Evolutionary conservation across 75 land plant genomes (phyloP).

Genomic region (Cunninghamia lanceolata): DNA sequence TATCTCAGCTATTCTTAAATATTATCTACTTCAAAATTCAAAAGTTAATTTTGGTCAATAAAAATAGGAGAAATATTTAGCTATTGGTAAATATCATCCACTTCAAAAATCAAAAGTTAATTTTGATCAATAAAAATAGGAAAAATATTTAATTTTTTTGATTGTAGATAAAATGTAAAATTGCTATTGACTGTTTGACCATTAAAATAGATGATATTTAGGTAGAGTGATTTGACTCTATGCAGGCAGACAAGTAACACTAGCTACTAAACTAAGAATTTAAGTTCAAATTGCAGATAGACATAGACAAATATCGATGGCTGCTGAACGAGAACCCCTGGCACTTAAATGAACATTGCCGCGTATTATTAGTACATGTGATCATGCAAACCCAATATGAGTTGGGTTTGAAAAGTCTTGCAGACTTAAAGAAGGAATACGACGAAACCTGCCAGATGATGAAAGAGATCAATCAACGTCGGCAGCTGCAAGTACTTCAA

Average conservation of each 20-base stretch:
- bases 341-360: background rate
- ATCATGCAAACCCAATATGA: slow-evolving; percentile 2
- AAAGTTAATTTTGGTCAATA: too few relatives aligned
- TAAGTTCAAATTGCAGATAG: background rate
- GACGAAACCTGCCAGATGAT: background rate
- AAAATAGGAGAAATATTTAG: too few relatives aligned
- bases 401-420: background rate
- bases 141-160: too few relatives aligned
- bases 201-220: too few relatives aligned
- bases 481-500: background rate
- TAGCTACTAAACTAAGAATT: background rate
- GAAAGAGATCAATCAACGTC: background rate
- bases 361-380: slow-evolving; percentile 2
- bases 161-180: too few relatives aligned
- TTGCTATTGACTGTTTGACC: too few relatives aligned
- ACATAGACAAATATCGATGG: background rate
- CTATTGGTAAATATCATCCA: too few relatives aligned
- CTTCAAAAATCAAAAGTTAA: too few relatives aligned
- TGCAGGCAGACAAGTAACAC: background rate
- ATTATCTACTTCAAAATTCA: too few relatives aligned
- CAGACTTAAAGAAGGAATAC: background rate
- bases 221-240: too few relatives aligned
- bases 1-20: too few relatives aligned
- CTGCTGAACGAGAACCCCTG: background rate
- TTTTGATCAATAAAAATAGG: too few relatives aligned